phyloP scores from a whole-genome alignment of 139 green algal species.

The Chlamydomonas asymmetrica region DNA sequence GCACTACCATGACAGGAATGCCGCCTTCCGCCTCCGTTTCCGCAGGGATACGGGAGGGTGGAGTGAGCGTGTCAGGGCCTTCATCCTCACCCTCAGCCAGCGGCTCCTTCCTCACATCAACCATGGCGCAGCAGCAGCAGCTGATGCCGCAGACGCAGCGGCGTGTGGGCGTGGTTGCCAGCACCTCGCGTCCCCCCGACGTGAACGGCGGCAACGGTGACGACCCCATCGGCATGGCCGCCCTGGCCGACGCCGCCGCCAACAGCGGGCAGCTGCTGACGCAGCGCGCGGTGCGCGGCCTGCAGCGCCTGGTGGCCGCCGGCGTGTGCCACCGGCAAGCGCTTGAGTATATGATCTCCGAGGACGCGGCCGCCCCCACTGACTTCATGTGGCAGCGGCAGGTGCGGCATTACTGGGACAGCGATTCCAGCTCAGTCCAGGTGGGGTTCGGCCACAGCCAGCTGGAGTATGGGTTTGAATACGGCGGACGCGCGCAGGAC shows the following conservation, averaged over 20 bases:
- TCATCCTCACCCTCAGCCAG: too few relatives aligned
- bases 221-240: background rate
- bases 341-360: conserved; percentile 36
- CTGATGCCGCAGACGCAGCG: too few relatives aligned
- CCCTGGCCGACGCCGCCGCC: background rate
- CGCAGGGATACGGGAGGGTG: too few relatives aligned
- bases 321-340: conserved; percentile 41
- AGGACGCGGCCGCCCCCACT: conserved; percentile 20
- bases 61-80: too few relatives aligned
- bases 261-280: background rate
- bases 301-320: conserved; percentile 37
- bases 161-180: too few relatives aligned
- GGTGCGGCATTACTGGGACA: conserved; percentile 49
- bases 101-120: too few relatives aligned
- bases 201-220: too few relatives aligned
- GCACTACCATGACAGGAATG: too few relatives aligned
- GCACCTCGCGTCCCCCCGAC: too few relatives aligned
- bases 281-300: conserved; percentile 21
- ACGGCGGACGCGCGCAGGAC: conserved; percentile 28
- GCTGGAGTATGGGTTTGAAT: conserved; percentile 45
- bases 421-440: conserved; percentile 10
- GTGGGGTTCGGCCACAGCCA: conserved; percentile 36
- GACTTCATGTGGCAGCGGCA: conserved; percentile 37
- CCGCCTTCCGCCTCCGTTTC: too few relatives aligned
- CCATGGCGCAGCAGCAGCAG: too few relatives aligned